A percentile compares a stretch with the other conserved stretches of the same genome.
Conservation (phyloP, 495 filamentous ascomycete species). For the Tirmania nivea region DNA sequence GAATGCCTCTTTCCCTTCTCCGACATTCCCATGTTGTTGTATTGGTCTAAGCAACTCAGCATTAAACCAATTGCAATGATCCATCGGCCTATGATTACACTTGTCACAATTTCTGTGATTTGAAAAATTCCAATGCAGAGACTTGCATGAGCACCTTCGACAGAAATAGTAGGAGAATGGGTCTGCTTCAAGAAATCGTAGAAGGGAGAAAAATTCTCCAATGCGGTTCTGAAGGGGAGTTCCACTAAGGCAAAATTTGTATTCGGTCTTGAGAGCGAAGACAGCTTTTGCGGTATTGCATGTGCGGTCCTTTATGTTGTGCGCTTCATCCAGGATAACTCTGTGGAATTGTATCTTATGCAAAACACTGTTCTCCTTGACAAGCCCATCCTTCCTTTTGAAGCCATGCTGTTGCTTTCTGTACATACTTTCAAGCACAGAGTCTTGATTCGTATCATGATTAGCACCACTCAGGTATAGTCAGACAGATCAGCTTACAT, state of each 20-base stretch:
- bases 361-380: slow-evolving; percentile 69
- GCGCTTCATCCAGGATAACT: slow-evolving; percentile 84
- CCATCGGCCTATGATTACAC: slow-evolving; percentile 38
- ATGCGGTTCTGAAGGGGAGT: slow-evolving; percentile 93
- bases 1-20: slow-evolving; percentile 42
- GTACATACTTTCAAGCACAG: slow-evolving; percentile 72
- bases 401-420: slow-evolving; percentile 85
- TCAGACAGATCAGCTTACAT: slow-evolving; percentile 16
- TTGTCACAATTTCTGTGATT: slow-evolving; percentile 9
- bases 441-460: slow-evolving; percentile 24
- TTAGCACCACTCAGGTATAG: slow-evolving; percentile 9
- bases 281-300: slow-evolving; percentile 24
- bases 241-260: slow-evolving; percentile 88
- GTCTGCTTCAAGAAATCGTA: slow-evolving; percentile 67
- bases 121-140: slow-evolving; percentile 58
- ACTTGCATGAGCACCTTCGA: slow-evolving; percentile 55
- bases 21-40: slow-evolving; percentile 29
- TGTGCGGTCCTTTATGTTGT: slow-evolving; percentile 53
- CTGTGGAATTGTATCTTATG: slow-evolving; percentile 77
- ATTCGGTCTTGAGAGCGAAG: slow-evolving; percentile 49
- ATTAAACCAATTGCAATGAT: slow-evolving; percentile 88
- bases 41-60: slow-evolving; percentile 80
- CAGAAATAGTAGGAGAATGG: slow-evolving; percentile 91
- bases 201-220: slow-evolving; percentile 85
- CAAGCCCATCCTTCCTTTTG: slow-evolving; percentile 47